A percentile compares a stretch with the other conserved stretches of the same genome.
Evolutionary conservation across 306 rosid species (phyloP).

Genomic region (Macrotyloma uniflorum): DNA sequence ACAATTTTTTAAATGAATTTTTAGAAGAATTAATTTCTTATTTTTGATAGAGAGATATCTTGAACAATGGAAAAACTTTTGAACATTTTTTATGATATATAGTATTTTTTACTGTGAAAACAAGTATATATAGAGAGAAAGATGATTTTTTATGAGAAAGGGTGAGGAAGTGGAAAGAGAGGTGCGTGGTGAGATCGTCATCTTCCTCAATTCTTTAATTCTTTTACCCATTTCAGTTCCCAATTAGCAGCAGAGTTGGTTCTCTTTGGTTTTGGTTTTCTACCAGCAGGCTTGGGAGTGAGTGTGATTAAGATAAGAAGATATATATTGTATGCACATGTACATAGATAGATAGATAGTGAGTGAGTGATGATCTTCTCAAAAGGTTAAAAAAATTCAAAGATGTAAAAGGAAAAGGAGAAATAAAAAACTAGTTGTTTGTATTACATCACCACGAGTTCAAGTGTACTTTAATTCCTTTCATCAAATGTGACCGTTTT

Average conservation of each 20-base stretch:
- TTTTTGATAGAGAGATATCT: no score
- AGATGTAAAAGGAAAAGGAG: neutral
- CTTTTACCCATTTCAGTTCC: conserved; percentile 53
- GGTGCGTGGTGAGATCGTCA: conserved; percentile 56
- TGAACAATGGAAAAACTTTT: no score
- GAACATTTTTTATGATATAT: no score
- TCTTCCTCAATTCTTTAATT: conserved; percentile 47
- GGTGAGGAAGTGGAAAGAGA: neutral
- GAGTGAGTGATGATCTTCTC: neutral
- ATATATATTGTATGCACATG: neutral
- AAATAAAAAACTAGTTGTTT: neutral
- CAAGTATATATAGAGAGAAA: no score
- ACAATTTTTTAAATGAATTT: no score
- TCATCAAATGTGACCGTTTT: conserved; percentile 54
- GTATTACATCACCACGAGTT: conserved; percentile 30
- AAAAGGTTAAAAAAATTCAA: conserved; percentile 23
- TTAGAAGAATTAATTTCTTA: no score
- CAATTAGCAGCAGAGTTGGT: conserved; percentile 51
- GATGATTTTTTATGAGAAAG: no score
- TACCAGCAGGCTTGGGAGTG: conserved; percentile 64
- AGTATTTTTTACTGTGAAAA: no score
- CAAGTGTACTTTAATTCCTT: conserved; percentile 61
- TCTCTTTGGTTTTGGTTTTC: conserved; percentile 43
- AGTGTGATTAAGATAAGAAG: conserved; percentile 51
- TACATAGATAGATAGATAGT: neutral